phyloP scores from a whole-genome alignment of 352 stramenopile species.

The Elongisporangium anandrum region DNA sequence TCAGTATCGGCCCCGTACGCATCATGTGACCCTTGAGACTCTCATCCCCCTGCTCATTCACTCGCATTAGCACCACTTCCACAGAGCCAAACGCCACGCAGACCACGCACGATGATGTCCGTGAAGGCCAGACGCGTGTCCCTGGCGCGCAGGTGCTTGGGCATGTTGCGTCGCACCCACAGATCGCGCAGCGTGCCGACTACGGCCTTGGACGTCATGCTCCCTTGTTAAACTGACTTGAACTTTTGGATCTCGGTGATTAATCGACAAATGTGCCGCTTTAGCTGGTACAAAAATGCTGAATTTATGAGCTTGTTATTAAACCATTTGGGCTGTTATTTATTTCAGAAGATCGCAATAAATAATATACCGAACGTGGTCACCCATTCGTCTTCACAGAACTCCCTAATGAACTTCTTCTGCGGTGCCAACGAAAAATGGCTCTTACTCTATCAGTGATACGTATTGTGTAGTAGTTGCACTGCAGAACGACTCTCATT shows the following conservation, averaged over 20 bases:
- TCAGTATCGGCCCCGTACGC: constrained; percentile 41
- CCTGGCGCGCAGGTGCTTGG: constrained; percentile 34
- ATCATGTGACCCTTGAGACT: constrained; percentile 41
- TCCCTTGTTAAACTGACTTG: background rate
- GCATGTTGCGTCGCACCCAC: constrained; percentile 40
- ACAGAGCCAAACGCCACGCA: background rate
- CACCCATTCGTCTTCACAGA: too few relatives aligned
- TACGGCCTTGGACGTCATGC: constrained; percentile 40
- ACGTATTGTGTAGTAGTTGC: too few relatives aligned
- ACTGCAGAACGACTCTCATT: too few relatives aligned
- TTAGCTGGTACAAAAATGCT: background rate
- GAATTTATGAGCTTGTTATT: too few relatives aligned
- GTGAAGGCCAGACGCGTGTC: constrained; percentile 52
- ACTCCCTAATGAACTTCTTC: too few relatives aligned
- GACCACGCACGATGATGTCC: constrained; percentile 43
- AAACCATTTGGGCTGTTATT: too few relatives aligned
- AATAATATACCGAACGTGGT: too few relatives aligned
- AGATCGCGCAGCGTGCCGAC: constrained; percentile 31
- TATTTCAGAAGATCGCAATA: too few relatives aligned
- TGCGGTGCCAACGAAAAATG: too few relatives aligned
- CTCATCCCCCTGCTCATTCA: constrained; percentile 30
- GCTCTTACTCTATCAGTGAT: too few relatives aligned
- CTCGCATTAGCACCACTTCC: background rate
- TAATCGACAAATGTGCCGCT: background rate
- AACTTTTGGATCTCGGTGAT: background rate